phyloP scores from a whole-genome alignment of 169 alveolate species.

The Babesia ovis region DNA sequence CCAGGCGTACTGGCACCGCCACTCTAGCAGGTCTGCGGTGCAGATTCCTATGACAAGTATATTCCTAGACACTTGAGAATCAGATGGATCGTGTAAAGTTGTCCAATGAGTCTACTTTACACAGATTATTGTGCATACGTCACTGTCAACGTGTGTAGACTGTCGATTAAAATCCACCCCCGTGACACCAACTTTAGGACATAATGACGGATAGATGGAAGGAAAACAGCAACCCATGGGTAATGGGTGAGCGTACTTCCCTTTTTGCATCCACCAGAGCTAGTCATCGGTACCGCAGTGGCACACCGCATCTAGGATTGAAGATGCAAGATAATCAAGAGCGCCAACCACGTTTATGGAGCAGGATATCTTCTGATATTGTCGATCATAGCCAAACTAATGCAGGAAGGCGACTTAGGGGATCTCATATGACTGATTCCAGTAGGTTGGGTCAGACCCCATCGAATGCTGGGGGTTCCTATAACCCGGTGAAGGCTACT shows the following conservation, averaged over 20 bases:
- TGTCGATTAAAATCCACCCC: not conserved
- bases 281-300: not conserved
- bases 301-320: not conserved
- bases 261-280: slow-evolving; percentile 8
- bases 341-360: slow-evolving; percentile 22
- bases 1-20: slow-evolving; percentile 29
- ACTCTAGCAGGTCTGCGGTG: not conserved
- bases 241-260: slow-evolving; percentile 6
- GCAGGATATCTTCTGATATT: not conserved
- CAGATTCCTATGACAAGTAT: not conserved
- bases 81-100: slow-evolving; percentile 10
- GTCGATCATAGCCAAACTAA: not conserved
- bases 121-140: not conserved
- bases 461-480: not conserved
- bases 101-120: slow-evolving; percentile 1
- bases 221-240: not conserved
- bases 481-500: not conserved
- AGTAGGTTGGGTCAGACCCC: not conserved
- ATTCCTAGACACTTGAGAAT: not conserved
- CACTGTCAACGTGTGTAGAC: not conserved
- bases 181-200: not conserved
- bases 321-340: not conserved
- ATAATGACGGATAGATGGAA: slow-evolving; percentile 27
- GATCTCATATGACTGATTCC: not conserved
- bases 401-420: not conserved